phyloP scores from a whole-genome alignment of 257 asterid genomes.

The Handroanthus guayacan region DNA sequence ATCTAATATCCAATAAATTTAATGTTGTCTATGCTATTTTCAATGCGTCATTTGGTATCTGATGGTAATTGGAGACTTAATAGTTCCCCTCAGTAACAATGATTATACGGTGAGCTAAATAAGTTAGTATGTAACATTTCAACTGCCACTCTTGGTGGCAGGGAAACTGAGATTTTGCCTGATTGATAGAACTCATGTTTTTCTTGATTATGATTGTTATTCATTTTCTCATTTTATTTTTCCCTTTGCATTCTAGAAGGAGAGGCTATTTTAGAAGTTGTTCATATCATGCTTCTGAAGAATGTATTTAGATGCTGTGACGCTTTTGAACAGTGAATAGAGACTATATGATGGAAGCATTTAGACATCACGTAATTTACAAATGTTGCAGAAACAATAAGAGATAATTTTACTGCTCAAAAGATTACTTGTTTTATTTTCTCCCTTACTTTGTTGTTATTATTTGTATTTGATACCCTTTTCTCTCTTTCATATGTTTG shows the following conservation, averaged over 20 bases:
- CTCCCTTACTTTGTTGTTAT: neutral
- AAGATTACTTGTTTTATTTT: neutral
- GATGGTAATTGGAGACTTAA: conserved; percentile 22
- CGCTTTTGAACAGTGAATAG: neutral
- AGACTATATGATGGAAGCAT: neutral
- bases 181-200: conserved; percentile 10
- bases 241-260: neutral
- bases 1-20: neutral
- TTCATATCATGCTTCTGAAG: conserved; percentile 13
- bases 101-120: neutral
- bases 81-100: conserved; percentile 17
- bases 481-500: neutral
- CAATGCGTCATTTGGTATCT: conserved; percentile 23
- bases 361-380: neutral
- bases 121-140: neutral
- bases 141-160: conserved; percentile 5
- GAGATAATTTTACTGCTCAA: conserved; percentile 1
- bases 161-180: conserved; percentile 7
- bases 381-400: conserved; percentile 4
- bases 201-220: neutral
- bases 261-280: neutral
- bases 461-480: neutral
- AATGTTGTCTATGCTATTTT: conserved; percentile 2
- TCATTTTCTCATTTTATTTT: neutral
- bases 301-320: conserved; percentile 16